Conservation (phyloP, 83 land plant species). For the Picea abies region DNA sequence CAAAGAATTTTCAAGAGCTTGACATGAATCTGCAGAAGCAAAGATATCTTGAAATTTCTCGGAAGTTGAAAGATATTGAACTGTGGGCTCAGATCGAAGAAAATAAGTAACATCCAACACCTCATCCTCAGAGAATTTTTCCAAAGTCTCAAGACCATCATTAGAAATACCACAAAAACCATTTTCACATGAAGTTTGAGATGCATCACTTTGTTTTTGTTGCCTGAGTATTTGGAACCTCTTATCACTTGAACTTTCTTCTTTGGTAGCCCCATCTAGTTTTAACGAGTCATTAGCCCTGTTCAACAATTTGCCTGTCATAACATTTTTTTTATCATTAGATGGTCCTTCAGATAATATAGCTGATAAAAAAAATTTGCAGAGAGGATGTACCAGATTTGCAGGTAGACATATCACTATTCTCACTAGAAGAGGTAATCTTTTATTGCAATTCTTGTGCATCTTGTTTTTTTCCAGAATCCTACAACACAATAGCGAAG, state of each 20-base stretch:
- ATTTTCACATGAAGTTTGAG: too few relatives aligned
- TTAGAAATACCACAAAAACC: too few relatives aligned
- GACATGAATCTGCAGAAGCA: too few relatives aligned
- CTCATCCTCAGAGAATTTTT: too few relatives aligned
- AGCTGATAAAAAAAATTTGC: neutral
- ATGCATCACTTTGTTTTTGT: too few relatives aligned
- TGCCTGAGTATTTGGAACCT: neutral
- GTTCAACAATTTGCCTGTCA: neutral
- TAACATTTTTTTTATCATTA: neutral
- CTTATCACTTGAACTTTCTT: neutral
- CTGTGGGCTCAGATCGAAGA: too few relatives aligned
- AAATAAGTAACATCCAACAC: too few relatives aligned
- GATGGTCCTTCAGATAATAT: neutral
- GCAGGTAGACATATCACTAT: neutral
- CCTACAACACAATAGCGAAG: neutral
- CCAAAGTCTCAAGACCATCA: too few relatives aligned
- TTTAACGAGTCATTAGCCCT: neutral
- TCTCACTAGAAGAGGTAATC: neutral
- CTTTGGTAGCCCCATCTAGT: slow-evolving; percentile 6
- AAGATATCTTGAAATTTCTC: too few relatives aligned
- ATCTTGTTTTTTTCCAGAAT: neutral
- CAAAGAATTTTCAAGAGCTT: too few relatives aligned
- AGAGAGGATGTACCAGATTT: slow-evolving; percentile 7
- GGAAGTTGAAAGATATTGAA: too few relatives aligned
- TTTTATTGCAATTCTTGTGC: slow-evolving; percentile 1